Percentiles rank a stretch among this genome's conserved stretches.
phyloP scores from a whole-genome alignment of 805 yeast genomes.

The Brettanomyces nanus region DNA sequence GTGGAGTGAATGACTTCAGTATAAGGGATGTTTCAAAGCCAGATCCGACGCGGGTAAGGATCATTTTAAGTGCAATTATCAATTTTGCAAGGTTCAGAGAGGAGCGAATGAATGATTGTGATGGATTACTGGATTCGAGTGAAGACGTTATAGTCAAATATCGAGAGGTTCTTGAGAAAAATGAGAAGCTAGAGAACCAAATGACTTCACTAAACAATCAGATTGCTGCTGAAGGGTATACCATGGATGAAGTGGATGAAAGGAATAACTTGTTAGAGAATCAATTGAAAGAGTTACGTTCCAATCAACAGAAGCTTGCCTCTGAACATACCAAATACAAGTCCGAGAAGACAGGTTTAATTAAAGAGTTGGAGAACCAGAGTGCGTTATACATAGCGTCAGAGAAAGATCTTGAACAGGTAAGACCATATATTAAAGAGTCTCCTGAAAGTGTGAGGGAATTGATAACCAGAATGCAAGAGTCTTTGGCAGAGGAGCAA shows the following conservation, averaged over 20 bases:
- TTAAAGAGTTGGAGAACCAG: constrained; percentile 53
- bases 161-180: constrained; percentile 34
- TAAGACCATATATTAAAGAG: constrained; percentile 51
- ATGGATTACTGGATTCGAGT: constrained; percentile 46
- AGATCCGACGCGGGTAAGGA: constrained; percentile 54
- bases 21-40: constrained; percentile 71
- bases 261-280: constrained; percentile 51
- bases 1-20: constrained; percentile 74
- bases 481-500: constrained; percentile 34
- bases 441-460: constrained; percentile 48
- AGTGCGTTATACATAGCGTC: constrained; percentile 49
- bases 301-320: constrained; percentile 53
- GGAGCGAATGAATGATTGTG: constrained; percentile 63
- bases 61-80: constrained; percentile 73
- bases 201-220: constrained; percentile 12
- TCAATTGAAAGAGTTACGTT: constrained; percentile 53
- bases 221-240: constrained; percentile 19
- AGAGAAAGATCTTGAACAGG: constrained; percentile 48
- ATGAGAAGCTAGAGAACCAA: constrained; percentile 28
- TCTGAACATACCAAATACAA: constrained; percentile 58
- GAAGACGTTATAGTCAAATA: constrained; percentile 41
- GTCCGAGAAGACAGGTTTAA: constrained; percentile 48
- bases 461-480: constrained; percentile 44
- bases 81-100: constrained; percentile 83
- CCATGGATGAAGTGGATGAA: constrained; percentile 35